Percentiles rank a stretch among this genome's conserved stretches.
Evolutionary conservation across 371 early-diverging fungal species (phyloP).

Genomic region (Actinomortierella wolfii): DNA sequence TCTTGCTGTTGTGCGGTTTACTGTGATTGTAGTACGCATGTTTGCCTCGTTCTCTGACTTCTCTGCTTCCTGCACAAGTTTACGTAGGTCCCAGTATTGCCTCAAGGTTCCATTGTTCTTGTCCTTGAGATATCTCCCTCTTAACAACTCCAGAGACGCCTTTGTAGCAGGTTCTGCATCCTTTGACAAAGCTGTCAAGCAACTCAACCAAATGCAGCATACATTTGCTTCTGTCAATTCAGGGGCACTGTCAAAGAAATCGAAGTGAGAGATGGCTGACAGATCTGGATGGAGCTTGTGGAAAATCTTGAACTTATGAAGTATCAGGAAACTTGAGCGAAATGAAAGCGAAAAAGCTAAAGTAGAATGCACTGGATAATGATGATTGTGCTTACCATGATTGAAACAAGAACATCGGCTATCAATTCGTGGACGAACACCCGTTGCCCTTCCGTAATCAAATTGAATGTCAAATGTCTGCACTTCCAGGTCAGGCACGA

Average conservation of each 20-base stretch:
- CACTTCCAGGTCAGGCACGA: constrained; percentile 21
- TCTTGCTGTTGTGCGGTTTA: constrained; percentile 22
- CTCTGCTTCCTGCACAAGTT: constrained; percentile 14
- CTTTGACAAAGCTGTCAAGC: constrained; percentile 11
- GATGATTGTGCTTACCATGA: too few species aligned
- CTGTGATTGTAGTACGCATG: constrained; percentile 16
- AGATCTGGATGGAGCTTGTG: constrained; percentile 11
- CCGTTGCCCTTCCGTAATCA: constrained; percentile 1
- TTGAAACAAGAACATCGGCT: background rate
- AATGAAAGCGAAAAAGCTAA: constrained; percentile 3
- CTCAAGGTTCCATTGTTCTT: constrained; percentile 15
- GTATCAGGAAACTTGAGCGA: background rate
- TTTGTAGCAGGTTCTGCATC: constrained; percentile 8
- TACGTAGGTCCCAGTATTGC: constrained; percentile 13
- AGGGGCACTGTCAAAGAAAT: constrained; percentile 13
- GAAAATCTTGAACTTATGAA: constrained; percentile 14
- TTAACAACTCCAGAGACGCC: constrained; percentile 13
- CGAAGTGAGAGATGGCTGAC: constrained; percentile 9
- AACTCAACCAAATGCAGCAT: constrained; percentile 9
- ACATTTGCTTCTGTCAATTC: constrained; percentile 14
- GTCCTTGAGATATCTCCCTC: constrained; percentile 10
- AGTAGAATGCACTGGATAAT: background rate
- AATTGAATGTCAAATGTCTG: constrained; percentile 5
- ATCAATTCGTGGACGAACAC: constrained; percentile 1
- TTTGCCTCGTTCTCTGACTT: constrained; percentile 18